Base-by-base conservation (phyloP, 2,329 filamentous ascomycete genomes). In the Fusarium succisae region DNA sequence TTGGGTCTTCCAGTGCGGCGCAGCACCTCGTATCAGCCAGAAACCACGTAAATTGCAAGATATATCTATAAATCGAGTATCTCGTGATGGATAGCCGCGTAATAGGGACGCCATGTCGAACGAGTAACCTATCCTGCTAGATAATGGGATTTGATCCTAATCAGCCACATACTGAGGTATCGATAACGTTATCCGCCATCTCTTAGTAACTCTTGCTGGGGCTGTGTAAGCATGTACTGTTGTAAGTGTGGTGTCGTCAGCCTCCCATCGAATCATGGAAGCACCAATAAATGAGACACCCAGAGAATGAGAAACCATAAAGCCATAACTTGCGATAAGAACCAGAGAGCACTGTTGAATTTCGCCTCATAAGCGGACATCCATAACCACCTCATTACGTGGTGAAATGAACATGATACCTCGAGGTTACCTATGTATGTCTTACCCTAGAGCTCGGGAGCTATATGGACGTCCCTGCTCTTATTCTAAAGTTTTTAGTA, bases 21-120 rank as follows among this genome's bases (percentile, higher is more conserved):
- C 66, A 70, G 68, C 66, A 59, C 43, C 66, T 70, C 68, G 66
- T 70, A 63, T 69, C 43, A 51, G 32, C 32, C 30, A 47, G 38
- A 26, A 45, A 51, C 41, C 30, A 50, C 43, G 41, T 51, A 53
- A 38, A 54, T 58, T 48, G 26, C 35, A 48, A 30, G 28, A 41
- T 50, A 62, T 62, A 54, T 55, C 44, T 61, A 32, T 43, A 30
- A 35, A 44, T 43, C 18, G 24, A 43, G 39, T 39, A 41, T 59
- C 59, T 39, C 45, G 41, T 64, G 65, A 63, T 57, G 18, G 22
- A 38, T 17, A 35, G 51, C 56, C 64, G 38, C 64, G 64, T 59
- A 69, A 69, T 50, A 28, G 43, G 22, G 26, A 41, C 20, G 32
- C 30, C 43, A 39, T 55, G 11, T 61, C n/a, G 37, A 20, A 22